Base-by-base conservation (phyloP, 75 land plant species). In the Azolla pinnata region DNA sequence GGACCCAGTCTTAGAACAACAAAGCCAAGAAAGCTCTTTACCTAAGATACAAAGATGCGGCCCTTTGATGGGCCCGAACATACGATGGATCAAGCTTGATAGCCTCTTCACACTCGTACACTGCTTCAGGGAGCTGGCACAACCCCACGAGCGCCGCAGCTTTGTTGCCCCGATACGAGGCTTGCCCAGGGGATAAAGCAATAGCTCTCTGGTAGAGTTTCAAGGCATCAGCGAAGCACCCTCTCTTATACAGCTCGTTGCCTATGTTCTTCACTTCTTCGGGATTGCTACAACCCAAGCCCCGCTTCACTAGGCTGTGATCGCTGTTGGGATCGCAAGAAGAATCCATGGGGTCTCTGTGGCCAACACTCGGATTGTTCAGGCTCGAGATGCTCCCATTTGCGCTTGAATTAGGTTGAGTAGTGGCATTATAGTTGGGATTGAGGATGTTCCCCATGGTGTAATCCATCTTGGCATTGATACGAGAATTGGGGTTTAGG, bases 221-320 rank as follows among this genome's bases (percentile, higher is more conserved):
- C 55, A 88, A 58, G 0, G 93, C 93, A 49, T 88, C 84, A 8
- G 23, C 27, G 50, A 76, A 85, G 55, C 70, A 49, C 3, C 93
- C 93, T 57, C 62, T 85, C 49, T 71, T 81, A 67, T 88, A 88
- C 55, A 74, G 69, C 59, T 85, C 89, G 60, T 84, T 87, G 10
- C 82, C 87, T 0, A 60, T 65, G 27, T 63, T 72, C 64, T 81
- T 83, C 51, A 83, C 63, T 40, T 87, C 91, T 47, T 87, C 87
- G 0, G 82, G 64, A 59, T 62, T 67, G 4, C 38, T 45, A 40
- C 65, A 55, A 19, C 50, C 40, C 4, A 73, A 52, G 38, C 50
- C 61, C 32, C 31, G 32, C 32, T 67, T 73, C 26, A 73, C 29
- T 33, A 60, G 50, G 28, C 16, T 52, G 14, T 14, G 4, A 24